Conservation (phyloP, 2,329 filamentous ascomycete species). For the Talaromyces albobiverticillius region DNA sequence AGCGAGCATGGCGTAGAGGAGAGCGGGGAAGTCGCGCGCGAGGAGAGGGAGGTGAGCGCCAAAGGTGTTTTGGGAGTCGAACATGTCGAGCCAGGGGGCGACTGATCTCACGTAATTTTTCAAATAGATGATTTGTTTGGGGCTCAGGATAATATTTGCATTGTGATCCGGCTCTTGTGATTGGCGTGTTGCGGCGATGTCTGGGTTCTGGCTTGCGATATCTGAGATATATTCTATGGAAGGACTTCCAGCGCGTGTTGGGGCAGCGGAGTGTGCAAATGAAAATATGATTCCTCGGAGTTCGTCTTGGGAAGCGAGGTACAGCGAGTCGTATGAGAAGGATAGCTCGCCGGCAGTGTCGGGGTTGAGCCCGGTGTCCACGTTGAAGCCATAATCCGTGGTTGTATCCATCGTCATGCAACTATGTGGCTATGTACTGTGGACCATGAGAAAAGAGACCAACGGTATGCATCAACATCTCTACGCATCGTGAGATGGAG, state of each 20-base stretch:
- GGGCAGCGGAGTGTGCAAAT: conserved; percentile 43
- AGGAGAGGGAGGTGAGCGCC: conserved; percentile 51
- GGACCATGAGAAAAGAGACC: too few species aligned
- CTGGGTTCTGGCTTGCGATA: not conserved
- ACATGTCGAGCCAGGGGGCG: conserved; percentile 58
- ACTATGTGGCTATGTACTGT: too few species aligned
- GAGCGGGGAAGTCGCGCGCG: conserved; percentile 44
- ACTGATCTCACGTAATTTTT: conserved; percentile 54
- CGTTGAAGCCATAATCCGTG: too few species aligned
- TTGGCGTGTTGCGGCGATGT: conserved; percentile 14
- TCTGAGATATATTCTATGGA: conserved; percentile 10
- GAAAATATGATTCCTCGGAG: conserved; percentile 44
- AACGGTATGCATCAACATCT: too few species aligned
- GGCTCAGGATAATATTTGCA: conserved; percentile 25
- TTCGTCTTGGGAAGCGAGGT: conserved; percentile 46
- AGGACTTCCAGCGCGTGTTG: conserved; percentile 39
- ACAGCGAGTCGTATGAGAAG: conserved; percentile 41
- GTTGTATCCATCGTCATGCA: too few species aligned
- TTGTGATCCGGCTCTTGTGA: not conserved
- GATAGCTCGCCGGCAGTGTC: too few species aligned
- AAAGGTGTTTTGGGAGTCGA: conserved; percentile 53
- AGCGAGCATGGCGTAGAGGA: conserved; percentile 53
- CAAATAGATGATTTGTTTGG: conserved; percentile 38
- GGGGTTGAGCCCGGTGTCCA: too few species aligned
- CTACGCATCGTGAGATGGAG: too few species aligned